Conservation (phyloP, 345 rosid species). For the thale cress (Arabidopsis thaliana) region DNA sequence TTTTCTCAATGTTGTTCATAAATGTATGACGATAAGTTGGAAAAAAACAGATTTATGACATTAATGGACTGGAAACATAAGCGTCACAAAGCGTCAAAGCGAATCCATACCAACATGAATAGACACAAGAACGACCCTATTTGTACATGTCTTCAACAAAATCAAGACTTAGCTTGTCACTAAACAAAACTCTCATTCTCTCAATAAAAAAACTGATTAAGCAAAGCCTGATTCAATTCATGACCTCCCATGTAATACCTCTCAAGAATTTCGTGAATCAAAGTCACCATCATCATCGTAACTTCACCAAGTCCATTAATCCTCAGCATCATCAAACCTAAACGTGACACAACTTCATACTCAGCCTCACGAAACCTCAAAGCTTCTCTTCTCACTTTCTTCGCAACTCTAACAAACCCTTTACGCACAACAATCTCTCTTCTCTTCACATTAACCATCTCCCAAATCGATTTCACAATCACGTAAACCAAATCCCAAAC, state of each 20-base stretch:
- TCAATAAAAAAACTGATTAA: neutral
- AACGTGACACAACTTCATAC: constrained; percentile 34
- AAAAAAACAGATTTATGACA: no score
- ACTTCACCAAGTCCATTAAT: constrained; percentile 14
- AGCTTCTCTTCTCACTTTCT: constrained; percentile 35
- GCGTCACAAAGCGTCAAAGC: no score
- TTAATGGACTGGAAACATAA: no score
- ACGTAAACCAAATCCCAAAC: constrained; percentile 27
- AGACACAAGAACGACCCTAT: neutral
- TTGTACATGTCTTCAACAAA: neutral
- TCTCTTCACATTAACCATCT: constrained; percentile 25
- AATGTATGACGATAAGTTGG: no score
- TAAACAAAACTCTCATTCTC: no score
- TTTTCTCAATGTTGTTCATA: no score
- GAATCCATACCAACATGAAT: neutral
- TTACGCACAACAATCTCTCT: constrained; percentile 32
- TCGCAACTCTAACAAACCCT: constrained; percentile 21
- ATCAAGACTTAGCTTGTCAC: neutral
- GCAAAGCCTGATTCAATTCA: neutral
- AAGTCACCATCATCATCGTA: neutral
- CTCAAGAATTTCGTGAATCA: constrained; percentile 29
- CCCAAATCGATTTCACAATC: constrained; percentile 24
- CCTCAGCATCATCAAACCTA: constrained; percentile 21
- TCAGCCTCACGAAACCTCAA: constrained; percentile 31
- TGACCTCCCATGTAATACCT: constrained; percentile 34